phyloP scores from a whole-genome alignment of 305 asterid species.

The Lippia alba region DNA sequence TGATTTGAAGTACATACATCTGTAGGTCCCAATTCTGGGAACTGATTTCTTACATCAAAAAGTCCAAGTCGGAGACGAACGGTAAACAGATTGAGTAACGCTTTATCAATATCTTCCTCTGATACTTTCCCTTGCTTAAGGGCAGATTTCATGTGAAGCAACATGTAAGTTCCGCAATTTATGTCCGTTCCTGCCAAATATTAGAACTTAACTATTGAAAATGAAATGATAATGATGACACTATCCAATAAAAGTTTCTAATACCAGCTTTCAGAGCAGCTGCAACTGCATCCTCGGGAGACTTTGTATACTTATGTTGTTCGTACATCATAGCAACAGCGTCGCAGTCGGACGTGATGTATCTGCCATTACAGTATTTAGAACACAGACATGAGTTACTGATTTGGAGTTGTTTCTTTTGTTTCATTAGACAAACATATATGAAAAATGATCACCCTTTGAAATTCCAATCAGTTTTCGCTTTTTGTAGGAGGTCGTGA shows the following conservation, averaged over 20 bases:
- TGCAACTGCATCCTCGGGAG: constrained; percentile 86
- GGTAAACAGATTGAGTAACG: constrained; percentile 68
- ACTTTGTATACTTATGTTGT: constrained; percentile 65
- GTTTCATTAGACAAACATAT: constrained; percentile 32
- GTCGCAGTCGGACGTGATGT: constrained; percentile 90
- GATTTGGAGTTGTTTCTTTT: constrained; percentile 5
- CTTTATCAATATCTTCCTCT: constrained; percentile 80
- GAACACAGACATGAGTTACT: constrained; percentile 26
- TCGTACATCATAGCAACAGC: constrained; percentile 89
- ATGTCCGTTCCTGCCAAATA: constrained; percentile 77
- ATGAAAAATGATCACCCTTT: constrained; percentile 56
- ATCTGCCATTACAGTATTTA: constrained; percentile 50
- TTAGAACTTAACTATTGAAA: background rate
- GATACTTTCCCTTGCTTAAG: constrained; percentile 63
- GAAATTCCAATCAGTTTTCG: constrained; percentile 82
- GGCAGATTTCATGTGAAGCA: constrained; percentile 74
- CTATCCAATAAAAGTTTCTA: constrained; percentile 17
- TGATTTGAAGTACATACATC: constrained; percentile 70
- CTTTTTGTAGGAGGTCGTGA: constrained; percentile 69
- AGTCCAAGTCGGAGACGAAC: constrained; percentile 88
- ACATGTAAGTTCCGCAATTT: constrained; percentile 88
- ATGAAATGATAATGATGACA: background rate
- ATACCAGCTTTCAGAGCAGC: constrained; percentile 88
- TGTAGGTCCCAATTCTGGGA: constrained; percentile 52
- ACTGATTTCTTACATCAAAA: constrained; percentile 58